Evolutionary conservation across 306 rosid species (phyloP).

Genomic region (Castanea crenata): DNA sequence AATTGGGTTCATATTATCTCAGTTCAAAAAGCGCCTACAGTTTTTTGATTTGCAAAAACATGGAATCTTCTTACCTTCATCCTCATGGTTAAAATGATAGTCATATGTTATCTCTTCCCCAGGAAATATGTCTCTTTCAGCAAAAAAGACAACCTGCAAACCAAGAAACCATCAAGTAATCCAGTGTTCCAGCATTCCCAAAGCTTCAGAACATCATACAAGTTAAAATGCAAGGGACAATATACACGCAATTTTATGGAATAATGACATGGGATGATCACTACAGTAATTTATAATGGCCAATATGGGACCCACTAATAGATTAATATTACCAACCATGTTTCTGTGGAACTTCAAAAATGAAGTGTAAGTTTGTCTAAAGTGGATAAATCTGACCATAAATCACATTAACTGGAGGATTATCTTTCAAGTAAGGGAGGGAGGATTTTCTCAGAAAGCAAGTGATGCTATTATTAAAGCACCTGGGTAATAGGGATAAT

Average conservation of each 20-base stretch:
- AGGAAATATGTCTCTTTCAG: slow-evolving; percentile 62
- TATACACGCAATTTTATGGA: not conserved
- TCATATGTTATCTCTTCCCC: slow-evolving; percentile 79
- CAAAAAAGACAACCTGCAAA: slow-evolving; percentile 68
- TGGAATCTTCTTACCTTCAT: slow-evolving; percentile 73
- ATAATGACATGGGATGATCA: not conserved
- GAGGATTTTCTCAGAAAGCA: not conserved
- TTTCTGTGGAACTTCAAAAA: not conserved
- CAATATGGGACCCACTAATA: too few relatives aligned
- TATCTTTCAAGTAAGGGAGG: not conserved
- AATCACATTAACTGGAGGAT: not conserved
- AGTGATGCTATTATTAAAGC: not conserved
- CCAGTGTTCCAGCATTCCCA: not conserved
- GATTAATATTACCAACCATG: too few relatives aligned
- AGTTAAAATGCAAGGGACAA: too few relatives aligned
- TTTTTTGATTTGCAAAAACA: slow-evolving; percentile 64
- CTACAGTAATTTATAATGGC: not conserved
- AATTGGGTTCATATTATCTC: not conserved
- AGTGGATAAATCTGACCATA: not conserved
- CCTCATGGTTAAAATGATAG: slow-evolving; percentile 69
- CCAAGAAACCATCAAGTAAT: not conserved
- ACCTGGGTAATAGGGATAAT: too few relatives aligned
- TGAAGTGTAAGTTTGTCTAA: not conserved
- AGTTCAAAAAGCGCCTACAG: slow-evolving; percentile 70
- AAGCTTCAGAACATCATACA: not conserved